Conservation (phyloP, 1,139 yeast genomes). For the Kodamaea ohmeri region DNA sequence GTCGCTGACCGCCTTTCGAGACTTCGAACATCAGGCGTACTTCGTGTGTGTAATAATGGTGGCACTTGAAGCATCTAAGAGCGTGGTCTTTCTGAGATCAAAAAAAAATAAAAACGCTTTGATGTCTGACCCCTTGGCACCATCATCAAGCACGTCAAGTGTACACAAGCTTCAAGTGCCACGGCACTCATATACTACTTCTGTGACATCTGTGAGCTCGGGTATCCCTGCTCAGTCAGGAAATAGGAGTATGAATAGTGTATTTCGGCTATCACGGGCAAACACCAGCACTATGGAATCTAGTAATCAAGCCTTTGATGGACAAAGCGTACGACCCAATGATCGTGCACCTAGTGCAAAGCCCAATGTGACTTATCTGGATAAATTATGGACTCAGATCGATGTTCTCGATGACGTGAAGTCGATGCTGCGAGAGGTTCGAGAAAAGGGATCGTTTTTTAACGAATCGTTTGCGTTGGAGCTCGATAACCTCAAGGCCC, state of each 20-base stretch:
- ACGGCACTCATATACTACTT: conserved; percentile 15
- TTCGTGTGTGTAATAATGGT: conserved; percentile 1
- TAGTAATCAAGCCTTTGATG: conserved; percentile 15
- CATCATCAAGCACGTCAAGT: conserved; percentile 9
- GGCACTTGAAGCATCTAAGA: not conserved
- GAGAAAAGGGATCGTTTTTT: conserved; percentile 56
- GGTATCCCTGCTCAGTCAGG: conserved; percentile 1
- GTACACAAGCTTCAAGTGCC: conserved; percentile 14
- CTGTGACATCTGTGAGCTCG: conserved; percentile 11
- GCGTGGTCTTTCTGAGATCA: not conserved
- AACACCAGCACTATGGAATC: conserved; percentile 25
- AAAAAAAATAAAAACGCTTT: not conserved
- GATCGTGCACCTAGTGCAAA: conserved; percentile 48
- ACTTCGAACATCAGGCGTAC: conserved; percentile 8
- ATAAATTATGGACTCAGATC: conserved; percentile 82
- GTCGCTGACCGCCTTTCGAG: conserved; percentile 4
- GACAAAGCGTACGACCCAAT: conserved; percentile 33
- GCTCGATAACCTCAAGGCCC: conserved; percentile 51
- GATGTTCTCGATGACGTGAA: conserved; percentile 83
- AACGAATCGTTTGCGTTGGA: conserved; percentile 59
- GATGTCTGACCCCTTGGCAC: conserved; percentile 3
- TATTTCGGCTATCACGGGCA: conserved; percentile 24
- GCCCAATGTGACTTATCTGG: conserved; percentile 61
- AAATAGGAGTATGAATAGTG: conserved; percentile 18
- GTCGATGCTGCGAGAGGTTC: conserved; percentile 57